Conservation (phyloP, 2,329 filamentous ascomycete species). For the Tolypocladium pustulatum region DNA sequence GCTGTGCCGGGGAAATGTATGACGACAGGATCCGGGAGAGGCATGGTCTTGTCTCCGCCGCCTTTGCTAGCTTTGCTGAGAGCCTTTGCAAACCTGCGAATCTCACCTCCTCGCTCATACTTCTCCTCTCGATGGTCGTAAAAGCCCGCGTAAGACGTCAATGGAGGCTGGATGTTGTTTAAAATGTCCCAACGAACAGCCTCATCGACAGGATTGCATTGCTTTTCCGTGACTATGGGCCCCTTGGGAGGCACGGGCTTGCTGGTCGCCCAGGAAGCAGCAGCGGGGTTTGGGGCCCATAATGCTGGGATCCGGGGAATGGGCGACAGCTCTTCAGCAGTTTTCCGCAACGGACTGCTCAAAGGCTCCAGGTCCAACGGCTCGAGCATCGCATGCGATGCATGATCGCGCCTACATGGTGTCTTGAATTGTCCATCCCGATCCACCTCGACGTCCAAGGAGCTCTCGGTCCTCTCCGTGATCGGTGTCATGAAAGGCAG, state of each 20-base stretch:
- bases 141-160: conserved; percentile 69
- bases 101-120: conserved; percentile 60
- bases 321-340: conserved; percentile 41
- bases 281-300: conserved; percentile 28
- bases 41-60: conserved; percentile 50
- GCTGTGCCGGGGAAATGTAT: conserved; percentile 57
- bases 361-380: conserved; percentile 28
- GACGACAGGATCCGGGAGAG: conserved; percentile 47
- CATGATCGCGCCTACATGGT: conserved; percentile 49
- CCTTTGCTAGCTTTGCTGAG: conserved; percentile 44
- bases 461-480: conserved; percentile 87
- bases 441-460: conserved; percentile 57
- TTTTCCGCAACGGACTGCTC: conserved; percentile 67
- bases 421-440: conserved; percentile 61
- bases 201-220: conserved; percentile 87
- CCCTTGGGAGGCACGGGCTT: conserved; percentile 44
- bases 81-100: conserved; percentile 71
- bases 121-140: conserved; percentile 56
- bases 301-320: conserved; percentile 41
- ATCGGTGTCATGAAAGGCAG: conserved; percentile 99
- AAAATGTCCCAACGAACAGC: conserved; percentile 65
- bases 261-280: conserved; percentile 20
- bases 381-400: conserved; percentile 15
- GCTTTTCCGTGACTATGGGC: conserved; percentile 67
- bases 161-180: conserved; percentile 58